Evolutionary conservation across 805 yeast species (phyloP).

Genomic region (Henningerozyma blattae): DNA sequence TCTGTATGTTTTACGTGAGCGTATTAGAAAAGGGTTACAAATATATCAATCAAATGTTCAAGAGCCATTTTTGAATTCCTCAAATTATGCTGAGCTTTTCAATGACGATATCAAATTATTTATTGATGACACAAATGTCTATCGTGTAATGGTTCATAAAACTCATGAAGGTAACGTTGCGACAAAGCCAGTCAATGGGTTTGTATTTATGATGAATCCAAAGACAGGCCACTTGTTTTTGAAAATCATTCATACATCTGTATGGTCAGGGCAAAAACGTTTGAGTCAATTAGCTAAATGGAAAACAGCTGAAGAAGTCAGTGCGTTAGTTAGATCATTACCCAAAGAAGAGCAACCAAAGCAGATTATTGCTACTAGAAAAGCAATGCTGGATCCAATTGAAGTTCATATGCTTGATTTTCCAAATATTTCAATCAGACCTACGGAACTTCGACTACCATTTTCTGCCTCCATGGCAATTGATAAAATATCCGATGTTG

Average conservation of each 20-base stretch:
- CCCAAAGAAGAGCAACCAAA: slow-evolving; percentile 93
- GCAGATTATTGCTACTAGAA: slow-evolving; percentile 80
- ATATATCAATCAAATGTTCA: slow-evolving; percentile 89
- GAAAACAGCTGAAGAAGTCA: slow-evolving; percentile 97
- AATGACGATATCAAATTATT: slow-evolving; percentile 74
- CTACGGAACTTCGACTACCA: slow-evolving; percentile 82
- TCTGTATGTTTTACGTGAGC: slow-evolving; percentile 76
- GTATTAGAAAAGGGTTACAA: slow-evolving; percentile 89
- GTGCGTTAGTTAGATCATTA: slow-evolving; percentile 76
- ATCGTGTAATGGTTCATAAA: slow-evolving; percentile 81
- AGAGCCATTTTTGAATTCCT: slow-evolving; percentile 80
- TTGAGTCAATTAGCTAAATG: slow-evolving; percentile 89
- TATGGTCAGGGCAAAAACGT: slow-evolving; percentile 95
- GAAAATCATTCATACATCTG: slow-evolving; percentile 84
- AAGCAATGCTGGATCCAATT: slow-evolving; percentile 85
- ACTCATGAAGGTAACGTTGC: slow-evolving; percentile 89
- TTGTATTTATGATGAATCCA: slow-evolving; percentile 81
- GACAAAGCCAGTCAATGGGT: slow-evolving; percentile 89
- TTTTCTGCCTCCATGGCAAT: slow-evolving; percentile 77
- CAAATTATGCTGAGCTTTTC: slow-evolving; percentile 82
- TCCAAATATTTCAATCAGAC: slow-evolving; percentile 81
- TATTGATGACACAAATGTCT: slow-evolving; percentile 89
- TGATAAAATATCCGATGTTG: slow-evolving; percentile 66
- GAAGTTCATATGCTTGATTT: slow-evolving; percentile 96
- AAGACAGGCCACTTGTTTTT: slow-evolving; percentile 81